Base-by-base conservation (phyloP, 768 basidiomycete genomes). In the Naganishia antarctica region DNA sequence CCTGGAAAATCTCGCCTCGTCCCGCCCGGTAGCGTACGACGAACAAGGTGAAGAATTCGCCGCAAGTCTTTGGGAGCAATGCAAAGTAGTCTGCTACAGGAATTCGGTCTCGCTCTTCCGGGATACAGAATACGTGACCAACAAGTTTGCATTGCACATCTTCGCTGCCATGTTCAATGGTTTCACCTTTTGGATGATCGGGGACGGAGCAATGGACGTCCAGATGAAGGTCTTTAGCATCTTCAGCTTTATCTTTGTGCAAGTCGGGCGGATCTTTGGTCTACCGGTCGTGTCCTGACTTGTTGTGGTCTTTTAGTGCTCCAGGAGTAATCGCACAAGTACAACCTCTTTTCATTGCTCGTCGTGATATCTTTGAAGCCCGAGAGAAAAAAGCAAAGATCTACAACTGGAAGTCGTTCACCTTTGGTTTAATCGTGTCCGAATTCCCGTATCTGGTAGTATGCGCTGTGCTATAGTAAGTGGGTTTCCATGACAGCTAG, bases 161-260 rank as follows among this genome's bases (percentile, higher is more conserved):
- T 64, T 70, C 46, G 49, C 66, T 3, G 70, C 69, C 37, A 57
- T 70, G 18, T 71, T 71, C 70, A 74, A 68, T 32, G 69, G 53
- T 18, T 69, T 37, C 64, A 68, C 86, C 4, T 89, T 88, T 81
- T 79, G 90, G 63, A 83, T 86, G 71, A 79, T 91, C 26, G 87
- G 87, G 1, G 80, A 81, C 61, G 82, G 83, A 67, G 51, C 82
- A 45, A 81, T 85, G 44, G 88, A 87, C 50, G 75, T 90, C 31
- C 85, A 90, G 69, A 89, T 86, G 76, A 82, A 88, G 45, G 83
- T 86, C 32, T 91, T 91, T 78, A 83, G 82, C 25, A 85, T 90
- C 44, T 79, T 79, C 76, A 70, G 73, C 32, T 70, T 70, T 23
- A 73, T 75, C 65, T 70, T 70, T 50, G 71, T 72, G 60, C 44